Percentiles rank a stretch among this genome's conserved stretches.
These are phyloP conservation scores for Eucalyptus marginata DNA, from an alignment of 345 rosid species.

Conservation along the genomic window DNA sequence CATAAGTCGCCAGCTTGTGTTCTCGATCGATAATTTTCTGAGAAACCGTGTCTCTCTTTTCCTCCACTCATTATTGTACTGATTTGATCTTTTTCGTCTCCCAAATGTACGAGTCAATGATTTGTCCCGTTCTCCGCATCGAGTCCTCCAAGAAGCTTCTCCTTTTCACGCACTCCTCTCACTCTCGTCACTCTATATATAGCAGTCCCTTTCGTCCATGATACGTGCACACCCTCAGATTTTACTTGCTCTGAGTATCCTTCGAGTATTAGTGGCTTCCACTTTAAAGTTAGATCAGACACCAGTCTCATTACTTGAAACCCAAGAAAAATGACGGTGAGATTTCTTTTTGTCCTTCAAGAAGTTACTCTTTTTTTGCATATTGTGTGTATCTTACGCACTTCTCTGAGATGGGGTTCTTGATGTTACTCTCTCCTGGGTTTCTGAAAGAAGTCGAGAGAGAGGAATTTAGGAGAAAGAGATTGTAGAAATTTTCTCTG, in stretches of 20 bases:
- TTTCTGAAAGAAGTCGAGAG: too few relatives aligned
- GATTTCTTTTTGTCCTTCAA: not conserved
- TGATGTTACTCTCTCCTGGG: not conserved
- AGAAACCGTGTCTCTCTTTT: not conserved
- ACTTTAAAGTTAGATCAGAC: not conserved
- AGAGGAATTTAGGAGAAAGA: too few relatives aligned
- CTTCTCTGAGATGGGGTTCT: not conserved
- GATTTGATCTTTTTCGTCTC: not conserved
- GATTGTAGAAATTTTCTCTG: too few relatives aligned
- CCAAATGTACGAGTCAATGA: not conserved
- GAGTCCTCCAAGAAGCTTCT: not conserved
- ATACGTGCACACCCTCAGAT: not conserved
- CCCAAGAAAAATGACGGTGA: not conserved
- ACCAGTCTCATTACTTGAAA: not conserved
- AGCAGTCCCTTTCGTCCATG: not conserved
- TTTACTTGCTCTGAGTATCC: not conserved
- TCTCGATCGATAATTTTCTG: not conserved
- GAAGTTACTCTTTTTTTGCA: not conserved
- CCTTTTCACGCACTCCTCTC: not conserved
- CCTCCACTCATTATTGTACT: not conserved
- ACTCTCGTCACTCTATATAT: not conserved
- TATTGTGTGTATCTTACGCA: not conserved
- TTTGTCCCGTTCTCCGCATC: not conserved
- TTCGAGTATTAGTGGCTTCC: not conserved
- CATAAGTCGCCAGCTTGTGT: not conserved